These are phyloP conservation scores for Brassica incana DNA, from an alignment of 345 rosid species.

Conservation along the genomic window DNA sequence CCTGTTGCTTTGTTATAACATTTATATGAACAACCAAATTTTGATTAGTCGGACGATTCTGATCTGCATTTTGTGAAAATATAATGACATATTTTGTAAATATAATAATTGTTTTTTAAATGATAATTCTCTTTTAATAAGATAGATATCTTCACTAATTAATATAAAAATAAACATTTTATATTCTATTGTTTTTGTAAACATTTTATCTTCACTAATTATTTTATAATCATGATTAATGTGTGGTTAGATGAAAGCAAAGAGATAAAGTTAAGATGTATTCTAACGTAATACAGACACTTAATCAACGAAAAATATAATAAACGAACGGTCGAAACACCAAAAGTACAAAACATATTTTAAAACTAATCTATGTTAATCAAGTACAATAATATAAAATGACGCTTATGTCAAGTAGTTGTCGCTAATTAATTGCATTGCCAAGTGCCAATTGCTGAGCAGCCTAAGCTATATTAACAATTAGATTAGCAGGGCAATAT, in stretches of 20 bases:
- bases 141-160: no score
- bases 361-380: background rate
- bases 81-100: background rate
- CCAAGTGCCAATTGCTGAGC: background rate
- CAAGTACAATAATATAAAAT: background rate
- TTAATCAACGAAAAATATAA: background rate
- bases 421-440: slow-evolving; percentile 32
- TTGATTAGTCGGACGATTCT: background rate
- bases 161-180: no score
- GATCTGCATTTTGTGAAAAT: no score
- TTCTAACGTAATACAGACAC: background rate
- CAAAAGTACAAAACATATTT: slow-evolving; percentile 11
- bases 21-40: background rate
- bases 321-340: slow-evolving; percentile 26
- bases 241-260: background rate
- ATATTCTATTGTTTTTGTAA: no score
- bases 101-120: background rate
- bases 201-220: no score
- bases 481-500: slow-evolving; percentile 5
- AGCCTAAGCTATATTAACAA: background rate
- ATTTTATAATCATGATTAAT: background rate
- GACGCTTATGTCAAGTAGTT: slow-evolving; percentile 9
- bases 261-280: background rate
- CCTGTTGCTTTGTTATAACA: background rate
- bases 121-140: no score